phyloP scores from a whole-genome alignment of 1,284 basidiomycete genomes.

The Irpex sp. region DNA sequence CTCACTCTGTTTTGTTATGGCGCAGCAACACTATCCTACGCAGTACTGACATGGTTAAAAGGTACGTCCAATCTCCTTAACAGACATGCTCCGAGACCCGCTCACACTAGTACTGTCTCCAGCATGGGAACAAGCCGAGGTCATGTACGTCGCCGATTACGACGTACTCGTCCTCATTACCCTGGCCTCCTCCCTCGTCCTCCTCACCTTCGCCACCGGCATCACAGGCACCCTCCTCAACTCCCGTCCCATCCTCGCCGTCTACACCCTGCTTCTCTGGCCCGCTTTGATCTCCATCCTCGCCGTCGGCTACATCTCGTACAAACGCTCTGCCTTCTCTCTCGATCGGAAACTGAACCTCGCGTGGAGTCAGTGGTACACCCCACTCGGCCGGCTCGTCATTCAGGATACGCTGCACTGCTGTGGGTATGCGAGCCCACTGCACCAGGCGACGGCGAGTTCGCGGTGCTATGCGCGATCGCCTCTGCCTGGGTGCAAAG shows the following conservation, averaged over 20 bases:
- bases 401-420: constrained; percentile 70
- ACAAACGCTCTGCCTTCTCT: constrained; percentile 67
- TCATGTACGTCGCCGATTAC: constrained; percentile 51
- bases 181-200: constrained; percentile 49
- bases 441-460: constrained; percentile 61
- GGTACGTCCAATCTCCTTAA: constrained; percentile 32
- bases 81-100: constrained; percentile 2
- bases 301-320: constrained; percentile 66
- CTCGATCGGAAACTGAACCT: constrained; percentile 72
- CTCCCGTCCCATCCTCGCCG: constrained; percentile 69
- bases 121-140: constrained; percentile 51
- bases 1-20: constrained; percentile 49
- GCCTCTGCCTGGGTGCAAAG: constrained; percentile 69
- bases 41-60: constrained; percentile 56
- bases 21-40: constrained; percentile 39
- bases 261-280: constrained; percentile 73
- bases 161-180: constrained; percentile 64
- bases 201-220: constrained; percentile 64
- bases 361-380: constrained; percentile 68
- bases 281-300: constrained; percentile 60
- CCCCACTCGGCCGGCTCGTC: constrained; percentile 50
- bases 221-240: constrained; percentile 68
- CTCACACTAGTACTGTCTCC: not conserved
- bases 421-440: constrained; percentile 69
- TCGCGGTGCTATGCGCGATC: constrained; percentile 65